phyloP scores from a whole-genome alignment of 1,284 basidiomycete genomes.

The Trichosporon sp. region DNA sequence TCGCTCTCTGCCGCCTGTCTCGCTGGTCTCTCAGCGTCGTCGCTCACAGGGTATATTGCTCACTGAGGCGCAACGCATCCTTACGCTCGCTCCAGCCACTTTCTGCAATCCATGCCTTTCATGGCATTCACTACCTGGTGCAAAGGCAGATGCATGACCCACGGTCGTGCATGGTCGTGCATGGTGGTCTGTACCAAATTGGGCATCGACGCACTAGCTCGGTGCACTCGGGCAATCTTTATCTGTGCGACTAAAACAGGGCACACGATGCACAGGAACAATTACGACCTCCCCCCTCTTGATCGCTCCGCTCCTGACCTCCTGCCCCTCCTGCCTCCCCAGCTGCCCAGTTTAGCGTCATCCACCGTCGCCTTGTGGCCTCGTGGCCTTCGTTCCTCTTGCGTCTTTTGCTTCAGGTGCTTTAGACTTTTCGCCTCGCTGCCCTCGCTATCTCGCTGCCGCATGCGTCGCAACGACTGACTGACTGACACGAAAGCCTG shows the following conservation, averaged over 20 bases:
- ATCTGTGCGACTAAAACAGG: conserved; percentile 11
- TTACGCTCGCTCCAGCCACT: background rate
- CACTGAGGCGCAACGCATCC: background rate
- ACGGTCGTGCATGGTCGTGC: background rate
- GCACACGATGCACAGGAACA: conserved; percentile 12
- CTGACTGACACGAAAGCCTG: no score
- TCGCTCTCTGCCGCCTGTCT: conserved; percentile 3
- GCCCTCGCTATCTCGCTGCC: no score
- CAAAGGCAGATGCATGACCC: no score
- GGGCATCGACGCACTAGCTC: background rate
- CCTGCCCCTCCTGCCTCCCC: no score
- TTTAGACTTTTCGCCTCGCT: background rate
- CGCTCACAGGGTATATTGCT: background rate
- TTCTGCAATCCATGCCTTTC: background rate
- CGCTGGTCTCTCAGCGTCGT: background rate
- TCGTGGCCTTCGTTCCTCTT: background rate
- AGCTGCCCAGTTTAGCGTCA: background rate
- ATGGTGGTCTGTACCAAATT: background rate
- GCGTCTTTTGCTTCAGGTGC: background rate
- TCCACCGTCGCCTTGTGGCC: background rate
- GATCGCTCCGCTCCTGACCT: conserved; percentile 1
- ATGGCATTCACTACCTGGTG: no score
- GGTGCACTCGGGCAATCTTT: conserved; percentile 8
- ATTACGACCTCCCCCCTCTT: background rate
- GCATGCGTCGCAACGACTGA: background rate